A percentile compares a stretch with the other conserved stretches of the same genome.
Conservation (phyloP, 352 stramenopile genomes). For the Phytophthora cryptogea region DNA sequence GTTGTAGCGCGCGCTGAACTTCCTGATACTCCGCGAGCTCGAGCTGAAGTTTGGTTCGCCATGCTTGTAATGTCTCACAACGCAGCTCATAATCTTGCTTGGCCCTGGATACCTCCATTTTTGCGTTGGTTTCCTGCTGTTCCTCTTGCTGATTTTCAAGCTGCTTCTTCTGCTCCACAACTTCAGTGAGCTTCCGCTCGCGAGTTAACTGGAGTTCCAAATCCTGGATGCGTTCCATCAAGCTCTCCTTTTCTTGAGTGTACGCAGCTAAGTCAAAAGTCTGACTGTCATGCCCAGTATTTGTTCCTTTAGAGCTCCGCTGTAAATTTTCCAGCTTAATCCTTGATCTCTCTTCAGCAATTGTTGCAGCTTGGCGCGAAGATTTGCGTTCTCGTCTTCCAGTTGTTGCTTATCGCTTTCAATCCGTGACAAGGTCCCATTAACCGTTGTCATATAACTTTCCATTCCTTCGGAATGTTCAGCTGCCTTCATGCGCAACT, state of each 20-base stretch:
- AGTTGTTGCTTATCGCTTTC: conserved; percentile 30
- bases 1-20: conserved; percentile 19
- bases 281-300: conserved; percentile 11
- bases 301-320: conserved; percentile 20
- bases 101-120: conserved; percentile 6
- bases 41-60: conserved; percentile 27
- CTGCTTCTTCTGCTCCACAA: conserved; percentile 23
- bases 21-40: conserved; percentile 46
- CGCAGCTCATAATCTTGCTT: conserved; percentile 20
- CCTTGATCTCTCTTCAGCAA: conserved; percentile 20
- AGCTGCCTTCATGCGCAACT: conserved; percentile 23
- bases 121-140: conserved; percentile 16
- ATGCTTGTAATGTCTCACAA: conserved; percentile 13
- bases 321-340: conserved; percentile 10
- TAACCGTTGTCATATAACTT: conserved; percentile 39
- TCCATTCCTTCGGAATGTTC: conserved; percentile 35
- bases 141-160: conserved; percentile 19
- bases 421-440: conserved; percentile 35
- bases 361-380: conserved; percentile 26
- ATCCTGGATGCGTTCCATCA: conserved; percentile 24
- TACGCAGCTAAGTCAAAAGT: conserved; percentile 2
- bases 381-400: conserved; percentile 25
- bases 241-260: conserved; percentile 11
- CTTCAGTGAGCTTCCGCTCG: conserved; percentile 30
- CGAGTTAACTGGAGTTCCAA: conserved; percentile 33